Base-by-base conservation (phyloP, 371 early-diverging fungal genomes). In the Rhizopus arrhizus region DNA sequence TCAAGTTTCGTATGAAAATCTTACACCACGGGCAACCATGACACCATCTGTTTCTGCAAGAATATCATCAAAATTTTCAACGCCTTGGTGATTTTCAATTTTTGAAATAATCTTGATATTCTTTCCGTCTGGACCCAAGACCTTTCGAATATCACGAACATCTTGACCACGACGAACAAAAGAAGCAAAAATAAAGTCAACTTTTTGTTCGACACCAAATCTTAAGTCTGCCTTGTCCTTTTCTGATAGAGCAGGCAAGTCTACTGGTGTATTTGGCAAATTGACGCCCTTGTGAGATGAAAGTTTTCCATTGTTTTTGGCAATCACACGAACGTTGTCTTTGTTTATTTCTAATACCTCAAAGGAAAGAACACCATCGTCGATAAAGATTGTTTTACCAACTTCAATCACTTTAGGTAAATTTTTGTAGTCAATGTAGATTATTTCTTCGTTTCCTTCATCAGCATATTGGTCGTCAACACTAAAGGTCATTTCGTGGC, bases 11-110 rank as follows among this genome's bases (percentile, higher is more conserved):
- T 22, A 22, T 22, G 22, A 22, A 22, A 22, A 2, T 57, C 73
- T 64, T 75, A 75, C 76, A 57, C 99, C 99, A 72, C 99, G 91
- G 35, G 99, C 99, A 58, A 99, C 92, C 99, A 99, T 99, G 61
- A 99, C 88, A 62, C 98, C 99, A 81, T 99, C 99, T 10, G 97
- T 90, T 50, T 87, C 97, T 36, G 69, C 77, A 41, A 98, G 78
- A 65, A 99, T 99, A 68, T 95, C 97, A 68, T 96, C 95, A 86
- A 99, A 93, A 84, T 99, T 99, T 64, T 89, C 82, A 32, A 99
- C 88, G 48, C 96, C 99, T 80, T 95, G 91, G 64, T 92, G 89
- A 65, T 91, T 94, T 82, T 99, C 99, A 65, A 97, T 95, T 87
- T 96, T 96, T 68, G 90, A 85, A 53, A 97, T 94, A 71, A 95